phyloP scores from a whole-genome alignment of 495 filamentous ascomycete species.

The Neurospora pannonica region DNA sequence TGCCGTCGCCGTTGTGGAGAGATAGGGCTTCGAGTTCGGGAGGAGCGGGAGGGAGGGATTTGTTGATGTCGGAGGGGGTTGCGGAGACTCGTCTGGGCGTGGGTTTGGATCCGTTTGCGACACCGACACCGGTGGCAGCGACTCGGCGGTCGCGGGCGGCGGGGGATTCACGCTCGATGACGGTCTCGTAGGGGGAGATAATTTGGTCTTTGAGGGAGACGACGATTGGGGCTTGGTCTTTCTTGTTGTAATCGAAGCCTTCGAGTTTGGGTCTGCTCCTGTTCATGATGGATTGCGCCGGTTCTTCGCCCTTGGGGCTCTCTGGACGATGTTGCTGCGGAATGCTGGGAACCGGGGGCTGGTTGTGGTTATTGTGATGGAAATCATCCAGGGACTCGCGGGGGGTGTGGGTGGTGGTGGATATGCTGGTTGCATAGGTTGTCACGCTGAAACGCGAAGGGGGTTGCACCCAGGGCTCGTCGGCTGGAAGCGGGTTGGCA shows the following conservation, averaged over 20 bases:
- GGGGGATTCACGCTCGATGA: neutral
- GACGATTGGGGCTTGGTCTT: constrained; percentile 14
- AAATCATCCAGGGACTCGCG: constrained; percentile 39
- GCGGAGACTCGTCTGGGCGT: constrained; percentile 12
- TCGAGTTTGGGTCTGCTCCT: constrained; percentile 22
- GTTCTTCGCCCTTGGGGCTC: neutral
- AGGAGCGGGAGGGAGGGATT: constrained; percentile 49
- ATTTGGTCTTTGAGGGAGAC: constrained; percentile 19
- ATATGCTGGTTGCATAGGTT: constrained; percentile 50
- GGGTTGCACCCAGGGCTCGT: constrained; percentile 39
- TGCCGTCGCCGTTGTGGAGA: neutral
- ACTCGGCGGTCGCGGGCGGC: constrained; percentile 10
- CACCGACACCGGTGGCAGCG: neutral
- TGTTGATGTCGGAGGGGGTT: constrained; percentile 32
- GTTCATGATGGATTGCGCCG: constrained; percentile 24
- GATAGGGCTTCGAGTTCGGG: constrained; percentile 21
- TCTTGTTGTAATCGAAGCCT: neutral
- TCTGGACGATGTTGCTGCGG: constrained; percentile 10
- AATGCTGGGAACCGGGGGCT: constrained; percentile 24
- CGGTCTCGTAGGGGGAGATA: constrained; percentile 12
- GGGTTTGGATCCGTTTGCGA: neutral
- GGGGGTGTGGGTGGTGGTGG: constrained; percentile 44
- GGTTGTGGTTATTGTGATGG: constrained; percentile 11
- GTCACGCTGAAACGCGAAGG: constrained; percentile 65
- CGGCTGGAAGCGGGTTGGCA: neutral